Percentiles rank a stretch among this genome's conserved stretches.
Conservation (phyloP, 805 yeast genomes). For the Cyberlindnera maritima region DNA sequence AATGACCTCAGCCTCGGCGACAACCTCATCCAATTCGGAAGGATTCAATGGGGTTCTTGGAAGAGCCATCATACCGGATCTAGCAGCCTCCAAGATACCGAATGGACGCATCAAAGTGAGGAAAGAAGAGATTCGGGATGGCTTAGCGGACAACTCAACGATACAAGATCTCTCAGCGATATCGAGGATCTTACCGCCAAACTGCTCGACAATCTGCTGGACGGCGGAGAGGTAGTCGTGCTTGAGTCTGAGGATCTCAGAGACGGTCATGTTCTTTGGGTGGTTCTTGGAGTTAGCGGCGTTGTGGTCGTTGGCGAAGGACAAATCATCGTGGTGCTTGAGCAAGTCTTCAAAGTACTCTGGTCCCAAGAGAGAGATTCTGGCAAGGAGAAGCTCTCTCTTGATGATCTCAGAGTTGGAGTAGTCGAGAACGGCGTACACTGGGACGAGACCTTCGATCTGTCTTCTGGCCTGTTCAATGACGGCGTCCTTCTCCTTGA, state of each 20-base stretch:
- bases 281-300: constrained; percentile 52
- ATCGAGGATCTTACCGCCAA: constrained; percentile 92
- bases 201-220: constrained; percentile 73
- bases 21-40: constrained; percentile 46
- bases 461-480: constrained; percentile 98
- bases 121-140: constrained; percentile 82
- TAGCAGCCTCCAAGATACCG: constrained; percentile 92
- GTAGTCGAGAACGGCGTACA: constrained; percentile 95
- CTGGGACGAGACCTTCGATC: constrained; percentile 96
- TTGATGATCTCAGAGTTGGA: constrained; percentile 84
- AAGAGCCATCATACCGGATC: constrained; percentile 98
- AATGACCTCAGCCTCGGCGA: constrained; percentile 66
- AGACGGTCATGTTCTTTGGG: constrained; percentile 85
- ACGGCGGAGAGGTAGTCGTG: constrained; percentile 85
- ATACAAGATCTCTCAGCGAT: constrained; percentile 91
- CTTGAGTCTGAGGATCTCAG: constrained; percentile 92
- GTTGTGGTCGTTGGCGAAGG: constrained; percentile 29
- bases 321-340: constrained; percentile 63
- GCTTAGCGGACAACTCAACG: constrained; percentile 93
- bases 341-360: constrained; percentile 95
- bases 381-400: constrained; percentile 87
- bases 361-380: constrained; percentile 94
- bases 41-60: constrained; percentile 87
- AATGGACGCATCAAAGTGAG: constrained; percentile 90
- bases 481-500: constrained; percentile 92